These are phyloP conservation scores for Globisporangium okanoganense DNA, from an alignment of 352 stramenopile genomes.

Conservation along the genomic window DNA sequence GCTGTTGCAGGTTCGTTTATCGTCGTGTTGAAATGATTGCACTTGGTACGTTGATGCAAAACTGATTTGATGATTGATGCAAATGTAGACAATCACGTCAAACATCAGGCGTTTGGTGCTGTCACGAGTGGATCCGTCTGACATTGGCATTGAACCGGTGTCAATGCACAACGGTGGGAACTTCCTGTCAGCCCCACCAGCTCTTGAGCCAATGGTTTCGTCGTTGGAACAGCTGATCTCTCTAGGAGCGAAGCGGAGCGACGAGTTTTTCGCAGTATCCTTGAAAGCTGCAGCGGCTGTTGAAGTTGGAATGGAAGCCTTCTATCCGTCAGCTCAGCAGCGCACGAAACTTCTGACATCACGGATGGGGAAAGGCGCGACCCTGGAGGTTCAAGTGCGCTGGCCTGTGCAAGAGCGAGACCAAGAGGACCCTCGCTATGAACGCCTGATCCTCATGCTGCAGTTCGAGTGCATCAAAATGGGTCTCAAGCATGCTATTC, in stretches of 20 bases:
- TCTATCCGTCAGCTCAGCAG: conserved; percentile 83
- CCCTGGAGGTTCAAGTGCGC: conserved; percentile 79
- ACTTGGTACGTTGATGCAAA: background rate
- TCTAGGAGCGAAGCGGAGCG: conserved; percentile 72
- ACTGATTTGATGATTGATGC: conserved; percentile 3
- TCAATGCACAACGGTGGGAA: conserved; percentile 32
- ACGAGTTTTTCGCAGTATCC: conserved; percentile 76
- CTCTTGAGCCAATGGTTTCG: conserved; percentile 56
- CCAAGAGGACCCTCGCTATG: conserved; percentile 85
- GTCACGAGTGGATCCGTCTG: conserved; percentile 65
- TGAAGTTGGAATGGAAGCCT: conserved; percentile 83
- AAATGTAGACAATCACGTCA: conserved; percentile 60
- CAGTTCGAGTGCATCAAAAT: conserved; percentile 82
- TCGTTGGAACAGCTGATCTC: conserved; percentile 77
- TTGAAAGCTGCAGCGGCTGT: conserved; percentile 80
- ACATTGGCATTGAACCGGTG: conserved; percentile 62
- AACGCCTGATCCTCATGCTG: conserved; percentile 82
- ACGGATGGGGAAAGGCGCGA: conserved; percentile 81
- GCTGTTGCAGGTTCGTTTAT: conserved; percentile 43
- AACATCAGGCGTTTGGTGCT: conserved; percentile 82
- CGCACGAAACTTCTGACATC: conserved; percentile 77
- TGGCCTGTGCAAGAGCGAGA: conserved; percentile 85
- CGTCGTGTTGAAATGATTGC: background rate
- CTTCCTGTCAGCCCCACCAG: conserved; percentile 52
- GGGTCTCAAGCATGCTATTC: conserved; percentile 63